Evolutionary conservation across 2,329 filamentous ascomycete genomes (phyloP).

Genomic region (Arthroderma sp.): DNA sequence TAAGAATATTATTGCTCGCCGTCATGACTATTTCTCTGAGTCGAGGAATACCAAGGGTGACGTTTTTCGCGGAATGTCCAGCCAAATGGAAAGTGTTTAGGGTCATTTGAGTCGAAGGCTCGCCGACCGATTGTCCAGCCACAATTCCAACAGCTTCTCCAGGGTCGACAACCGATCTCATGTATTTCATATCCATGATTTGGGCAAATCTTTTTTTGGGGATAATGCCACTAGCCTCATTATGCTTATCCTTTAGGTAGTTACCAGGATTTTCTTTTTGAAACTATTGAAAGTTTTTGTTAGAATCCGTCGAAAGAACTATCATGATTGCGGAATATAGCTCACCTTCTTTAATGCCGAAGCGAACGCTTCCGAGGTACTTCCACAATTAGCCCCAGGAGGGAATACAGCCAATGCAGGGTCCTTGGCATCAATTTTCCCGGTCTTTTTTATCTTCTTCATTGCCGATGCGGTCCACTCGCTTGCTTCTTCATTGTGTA

Average conservation of each 20-base stretch:
- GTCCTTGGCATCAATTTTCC: constrained; percentile 54
- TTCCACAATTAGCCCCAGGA: constrained; percentile 61
- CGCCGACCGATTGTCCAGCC: constrained; percentile 89
- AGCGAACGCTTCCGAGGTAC: constrained; percentile 80
- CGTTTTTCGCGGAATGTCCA: constrained; percentile 95
- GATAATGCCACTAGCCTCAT: constrained; percentile 33
- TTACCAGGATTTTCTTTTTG: constrained; percentile 59
- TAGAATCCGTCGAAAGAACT: neutral
- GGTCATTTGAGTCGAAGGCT: constrained; percentile 98
- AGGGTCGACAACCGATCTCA: constrained; percentile 81
- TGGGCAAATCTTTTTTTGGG: constrained; percentile 65
- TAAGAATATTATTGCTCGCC: constrained; percentile 75
- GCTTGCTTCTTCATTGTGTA: constrained; percentile 54
- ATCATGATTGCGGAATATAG: neutral
- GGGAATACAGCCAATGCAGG: constrained; percentile 61
- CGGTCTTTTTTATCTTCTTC: constrained; percentile 67
- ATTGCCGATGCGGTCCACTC: constrained; percentile 53
- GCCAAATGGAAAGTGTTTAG: constrained; percentile 99
- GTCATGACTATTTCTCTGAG: constrained; percentile 98
- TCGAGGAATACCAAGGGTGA: constrained; percentile 94
- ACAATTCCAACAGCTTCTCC: constrained; percentile 96
- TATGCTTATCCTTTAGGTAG: constrained; percentile 48
- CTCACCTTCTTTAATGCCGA: constrained; percentile 49
- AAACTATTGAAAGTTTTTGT: constrained; percentile 39
- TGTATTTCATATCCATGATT: constrained; percentile 81